These are phyloP conservation scores for Plasmodium gonderi DNA, from an alignment of 169 alveolate species.

Conservation along the genomic window DNA sequence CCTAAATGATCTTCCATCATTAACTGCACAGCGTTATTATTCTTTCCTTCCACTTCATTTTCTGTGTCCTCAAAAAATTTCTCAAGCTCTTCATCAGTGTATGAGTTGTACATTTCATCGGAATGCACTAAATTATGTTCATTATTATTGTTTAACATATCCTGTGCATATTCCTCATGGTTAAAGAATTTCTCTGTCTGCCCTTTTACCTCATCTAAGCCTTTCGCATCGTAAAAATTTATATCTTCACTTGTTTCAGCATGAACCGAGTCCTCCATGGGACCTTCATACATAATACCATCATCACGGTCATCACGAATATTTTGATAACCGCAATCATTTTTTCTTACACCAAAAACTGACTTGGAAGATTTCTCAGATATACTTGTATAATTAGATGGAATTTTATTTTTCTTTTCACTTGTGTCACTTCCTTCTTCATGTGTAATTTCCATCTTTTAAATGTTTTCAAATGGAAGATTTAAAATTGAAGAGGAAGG, in stretches of 20 bases:
- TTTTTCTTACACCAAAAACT: conserved; percentile 6
- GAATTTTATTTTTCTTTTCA: conserved; percentile 22
- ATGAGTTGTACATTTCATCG: conserved; percentile 31
- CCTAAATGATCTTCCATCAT: neutral
- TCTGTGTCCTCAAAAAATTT: conserved; percentile 49
- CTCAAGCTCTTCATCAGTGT: conserved; percentile 64
- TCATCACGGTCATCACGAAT: neutral
- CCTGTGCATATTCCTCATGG: conserved; percentile 6
- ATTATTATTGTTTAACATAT: neutral
- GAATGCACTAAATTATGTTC: neutral
- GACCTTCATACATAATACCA: neutral
- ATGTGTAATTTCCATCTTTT: conserved; percentile 45
- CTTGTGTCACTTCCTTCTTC: conserved; percentile 24
- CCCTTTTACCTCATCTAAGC: conserved; percentile 18
- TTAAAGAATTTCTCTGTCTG: neutral
- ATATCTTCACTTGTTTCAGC: conserved; percentile 12
- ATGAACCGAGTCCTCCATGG: neutral
- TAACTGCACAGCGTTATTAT: neutral
- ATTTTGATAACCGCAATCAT: neutral
- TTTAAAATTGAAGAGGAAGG: neutral
- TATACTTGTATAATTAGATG: neutral
- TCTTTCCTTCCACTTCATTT: neutral
- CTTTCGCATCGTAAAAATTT: conserved; percentile 44
- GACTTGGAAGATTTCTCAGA: conserved; percentile 4
- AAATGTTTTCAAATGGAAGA: neutral